Evolutionary conservation across 768 basidiomycete species (phyloP).

Genomic region (Pleurotus salmoneostramineus): DNA sequence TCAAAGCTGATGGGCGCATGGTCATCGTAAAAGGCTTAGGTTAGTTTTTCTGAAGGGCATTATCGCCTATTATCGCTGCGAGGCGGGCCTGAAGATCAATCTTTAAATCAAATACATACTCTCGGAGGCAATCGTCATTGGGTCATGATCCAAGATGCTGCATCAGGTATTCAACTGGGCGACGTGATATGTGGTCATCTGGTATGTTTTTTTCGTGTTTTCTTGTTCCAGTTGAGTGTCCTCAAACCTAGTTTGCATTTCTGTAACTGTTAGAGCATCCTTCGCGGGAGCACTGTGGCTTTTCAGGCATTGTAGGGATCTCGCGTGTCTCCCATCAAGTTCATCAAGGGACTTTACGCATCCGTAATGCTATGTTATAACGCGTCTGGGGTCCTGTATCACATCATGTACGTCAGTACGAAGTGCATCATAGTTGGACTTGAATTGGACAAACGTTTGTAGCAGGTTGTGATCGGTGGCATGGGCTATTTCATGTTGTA

Average conservation of each 20-base stretch:
- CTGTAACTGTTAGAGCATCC: too few species aligned
- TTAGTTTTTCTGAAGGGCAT: background rate
- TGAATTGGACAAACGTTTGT: too few species aligned
- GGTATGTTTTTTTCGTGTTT: background rate
- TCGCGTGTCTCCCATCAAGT: background rate
- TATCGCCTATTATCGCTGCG: background rate
- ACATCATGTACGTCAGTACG: background rate
- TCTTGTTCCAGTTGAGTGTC: background rate
- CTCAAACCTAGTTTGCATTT: too few species aligned
- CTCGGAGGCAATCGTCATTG: conserved; percentile 4
- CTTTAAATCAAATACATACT: background rate
- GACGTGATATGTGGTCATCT: background rate
- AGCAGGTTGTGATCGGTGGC: too few species aligned
- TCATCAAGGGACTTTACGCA: background rate
- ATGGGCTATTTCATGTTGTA: too few species aligned
- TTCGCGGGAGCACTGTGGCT: too few species aligned
- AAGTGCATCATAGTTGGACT: background rate
- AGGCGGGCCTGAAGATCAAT: background rate
- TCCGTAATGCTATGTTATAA: background rate
- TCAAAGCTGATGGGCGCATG: background rate
- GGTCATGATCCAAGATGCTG: background rate
- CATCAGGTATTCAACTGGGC: background rate
- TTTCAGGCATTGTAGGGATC: background rate
- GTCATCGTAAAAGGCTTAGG: background rate
- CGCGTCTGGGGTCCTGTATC: background rate